These are phyloP conservation scores for Carpinus viminea DNA, from an alignment of 306 rosid species.

Conservation along the genomic window DNA sequence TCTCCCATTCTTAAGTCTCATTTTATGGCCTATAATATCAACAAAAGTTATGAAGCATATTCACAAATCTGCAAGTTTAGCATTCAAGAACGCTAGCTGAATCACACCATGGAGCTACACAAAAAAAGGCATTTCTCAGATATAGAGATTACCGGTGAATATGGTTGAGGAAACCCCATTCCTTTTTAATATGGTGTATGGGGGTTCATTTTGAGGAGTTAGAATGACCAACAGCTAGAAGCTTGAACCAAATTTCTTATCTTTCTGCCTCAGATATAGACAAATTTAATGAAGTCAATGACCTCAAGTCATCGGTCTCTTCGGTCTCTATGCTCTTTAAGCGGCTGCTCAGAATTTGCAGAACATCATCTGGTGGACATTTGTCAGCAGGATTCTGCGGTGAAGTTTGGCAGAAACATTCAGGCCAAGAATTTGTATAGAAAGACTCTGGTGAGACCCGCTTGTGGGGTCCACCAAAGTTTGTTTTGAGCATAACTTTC, in stretches of 20 bases:
- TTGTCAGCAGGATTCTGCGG: slow-evolving; percentile 60
- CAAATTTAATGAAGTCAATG: slow-evolving; percentile 35
- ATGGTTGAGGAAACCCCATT: slow-evolving; percentile 16
- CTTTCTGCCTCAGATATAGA: slow-evolving; percentile 43
- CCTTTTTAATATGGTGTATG: slow-evolving; percentile 30
- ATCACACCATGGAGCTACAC: neutral
- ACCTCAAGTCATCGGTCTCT: slow-evolving; percentile 25
- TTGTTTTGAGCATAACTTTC: slow-evolving; percentile 74
- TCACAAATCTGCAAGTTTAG: slow-evolving; percentile 1
- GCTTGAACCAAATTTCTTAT: slow-evolving; percentile 20
- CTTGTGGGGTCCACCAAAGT: slow-evolving; percentile 89
- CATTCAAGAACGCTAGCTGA: neutral
- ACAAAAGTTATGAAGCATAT: neutral
- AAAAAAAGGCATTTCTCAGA: neutral
- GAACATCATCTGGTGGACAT: slow-evolving; percentile 79
- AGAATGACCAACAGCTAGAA: slow-evolving; percentile 30
- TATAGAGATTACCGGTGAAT: slow-evolving; percentile 18
- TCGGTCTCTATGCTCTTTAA: slow-evolving; percentile 43
- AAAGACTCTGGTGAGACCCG: slow-evolving; percentile 84
- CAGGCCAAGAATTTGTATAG: slow-evolving; percentile 99
- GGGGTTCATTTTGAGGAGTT: slow-evolving; percentile 26
- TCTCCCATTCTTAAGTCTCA: neutral
- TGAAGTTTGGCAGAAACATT: slow-evolving; percentile 87
- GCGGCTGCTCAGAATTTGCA: slow-evolving; percentile 52
- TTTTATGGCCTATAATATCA: neutral